Percentiles rank a stretch among this genome's conserved stretches.
Evolutionary conservation across 345 rosid genomes (phyloP).

Genomic region (Eucalyptus paniculata): DNA sequence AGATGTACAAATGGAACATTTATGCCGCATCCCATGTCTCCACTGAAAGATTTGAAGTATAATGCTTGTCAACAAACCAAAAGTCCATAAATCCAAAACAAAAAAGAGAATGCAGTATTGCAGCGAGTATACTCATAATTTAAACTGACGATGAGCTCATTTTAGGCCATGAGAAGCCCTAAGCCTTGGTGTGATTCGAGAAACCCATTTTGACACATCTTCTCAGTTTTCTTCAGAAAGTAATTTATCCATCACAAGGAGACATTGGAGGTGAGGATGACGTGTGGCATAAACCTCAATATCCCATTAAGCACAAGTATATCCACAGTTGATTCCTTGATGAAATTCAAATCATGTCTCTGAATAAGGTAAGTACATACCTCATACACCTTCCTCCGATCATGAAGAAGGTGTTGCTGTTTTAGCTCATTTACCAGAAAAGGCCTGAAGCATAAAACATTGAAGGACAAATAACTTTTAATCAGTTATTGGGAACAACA

Average conservation of each 20-base stretch:
- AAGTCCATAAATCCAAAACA: background rate
- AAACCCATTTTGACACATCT: background rate
- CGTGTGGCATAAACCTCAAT: background rate
- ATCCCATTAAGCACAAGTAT: background rate
- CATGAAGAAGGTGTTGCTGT: conserved; percentile 93
- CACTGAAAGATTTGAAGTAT: background rate
- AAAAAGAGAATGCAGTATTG: background rate
- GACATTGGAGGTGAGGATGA: background rate
- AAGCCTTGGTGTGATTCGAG: background rate
- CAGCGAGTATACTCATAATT: background rate
- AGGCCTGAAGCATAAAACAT: conserved; percentile 17
- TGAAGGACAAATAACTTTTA: background rate
- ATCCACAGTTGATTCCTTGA: background rate
- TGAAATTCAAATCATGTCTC: background rate
- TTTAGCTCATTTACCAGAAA: conserved; percentile 88
- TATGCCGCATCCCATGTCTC: background rate
- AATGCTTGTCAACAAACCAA: background rate
- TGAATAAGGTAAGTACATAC: conserved; percentile 23
- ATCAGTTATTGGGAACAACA: background rate
- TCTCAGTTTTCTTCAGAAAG: background rate
- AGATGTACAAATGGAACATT: background rate
- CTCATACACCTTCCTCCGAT: conserved; percentile 96
- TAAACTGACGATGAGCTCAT: background rate
- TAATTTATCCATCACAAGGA: background rate
- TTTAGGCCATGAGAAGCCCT: background rate